Evolutionary conservation across 2,329 filamentous ascomycete species (phyloP).

Genomic region (Aspergillus clavatus): DNA sequence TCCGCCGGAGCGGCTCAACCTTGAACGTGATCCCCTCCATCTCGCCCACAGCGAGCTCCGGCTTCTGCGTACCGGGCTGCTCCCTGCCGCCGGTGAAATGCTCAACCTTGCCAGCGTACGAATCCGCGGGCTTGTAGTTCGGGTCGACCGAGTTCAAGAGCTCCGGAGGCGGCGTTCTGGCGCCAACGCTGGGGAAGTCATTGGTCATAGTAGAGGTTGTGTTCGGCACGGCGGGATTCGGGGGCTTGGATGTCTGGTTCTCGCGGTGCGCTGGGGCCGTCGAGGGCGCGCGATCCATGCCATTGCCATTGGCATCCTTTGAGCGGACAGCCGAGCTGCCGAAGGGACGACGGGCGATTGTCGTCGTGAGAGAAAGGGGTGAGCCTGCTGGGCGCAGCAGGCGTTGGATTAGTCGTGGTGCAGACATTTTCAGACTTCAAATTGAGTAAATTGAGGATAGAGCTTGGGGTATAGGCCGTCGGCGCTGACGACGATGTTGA

Average conservation of each 20-base stretch:
- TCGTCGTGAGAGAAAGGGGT: constrained; percentile 20
- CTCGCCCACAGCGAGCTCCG: constrained; percentile 77
- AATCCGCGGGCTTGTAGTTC: constrained; percentile 55
- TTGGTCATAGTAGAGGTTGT: constrained; percentile 60
- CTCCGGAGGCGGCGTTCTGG: constrained; percentile 55
- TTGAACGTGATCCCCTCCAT: constrained; percentile 80
- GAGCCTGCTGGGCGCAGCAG: constrained; percentile 38
- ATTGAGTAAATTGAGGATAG: constrained; percentile 2
- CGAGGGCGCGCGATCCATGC: constrained; percentile 50
- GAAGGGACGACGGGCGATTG: constrained; percentile 27
- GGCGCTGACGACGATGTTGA: no score
- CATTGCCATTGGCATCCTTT: constrained; percentile 44
- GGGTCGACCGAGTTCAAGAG: constrained; percentile 53
- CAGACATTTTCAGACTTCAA: constrained; percentile 39
- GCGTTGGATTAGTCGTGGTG: constrained; percentile 43
- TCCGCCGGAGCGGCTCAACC: constrained; percentile 81
- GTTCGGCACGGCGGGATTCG: constrained; percentile 61
- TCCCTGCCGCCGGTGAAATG: constrained; percentile 63
- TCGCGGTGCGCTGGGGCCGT: constrained; percentile 52
- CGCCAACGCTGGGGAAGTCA: constrained; percentile 57
- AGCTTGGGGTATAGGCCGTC: no score
- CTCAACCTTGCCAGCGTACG: constrained; percentile 58
- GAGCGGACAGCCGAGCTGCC: constrained; percentile 27
- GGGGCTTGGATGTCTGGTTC: constrained; percentile 52
- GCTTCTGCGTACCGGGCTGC: constrained; percentile 47